Evolutionary conservation across 2,329 filamentous ascomycete genomes (phyloP).

Genomic region (Magnaporthales sp.): DNA sequence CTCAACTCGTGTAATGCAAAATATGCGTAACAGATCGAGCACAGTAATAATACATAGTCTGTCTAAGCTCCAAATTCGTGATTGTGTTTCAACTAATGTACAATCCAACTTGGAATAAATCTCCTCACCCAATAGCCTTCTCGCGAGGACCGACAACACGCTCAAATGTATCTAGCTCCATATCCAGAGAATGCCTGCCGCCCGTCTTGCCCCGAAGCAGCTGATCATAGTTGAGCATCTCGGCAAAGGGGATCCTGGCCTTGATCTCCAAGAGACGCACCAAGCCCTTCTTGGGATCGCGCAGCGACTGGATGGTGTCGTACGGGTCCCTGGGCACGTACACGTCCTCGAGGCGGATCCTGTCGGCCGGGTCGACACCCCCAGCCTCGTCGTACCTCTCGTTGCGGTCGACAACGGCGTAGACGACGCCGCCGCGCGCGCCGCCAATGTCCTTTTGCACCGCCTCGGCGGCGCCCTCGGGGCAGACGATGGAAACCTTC

Average conservation of each 20-base stretch:
- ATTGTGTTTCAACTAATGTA: background rate
- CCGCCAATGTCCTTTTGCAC: constrained; percentile 77
- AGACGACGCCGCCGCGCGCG: constrained; percentile 64
- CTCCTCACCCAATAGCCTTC: constrained; percentile 23
- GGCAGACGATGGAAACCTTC: constrained; percentile 77
- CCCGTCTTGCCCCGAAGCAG: constrained; percentile 82
- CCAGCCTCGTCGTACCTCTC: constrained; percentile 22
- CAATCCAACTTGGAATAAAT: background rate
- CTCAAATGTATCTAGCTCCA: constrained; percentile 51
- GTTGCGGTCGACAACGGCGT: constrained; percentile 55
- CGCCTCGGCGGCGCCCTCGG: constrained; percentile 69
- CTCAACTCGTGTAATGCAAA: background rate
- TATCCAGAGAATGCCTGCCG: constrained; percentile 58
- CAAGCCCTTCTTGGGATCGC: constrained; percentile 36
- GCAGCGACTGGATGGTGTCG: constrained; percentile 48
- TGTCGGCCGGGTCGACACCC: background rate
- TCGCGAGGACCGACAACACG: constrained; percentile 45
- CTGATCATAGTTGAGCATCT: constrained; percentile 93
- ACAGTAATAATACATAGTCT: background rate
- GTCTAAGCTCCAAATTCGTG: too few species aligned
- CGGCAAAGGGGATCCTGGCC: constrained; percentile 84
- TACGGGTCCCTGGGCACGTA: constrained; percentile 87
- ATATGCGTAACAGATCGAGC: background rate
- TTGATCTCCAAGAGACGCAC: constrained; percentile 56
- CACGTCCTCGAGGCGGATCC: constrained; percentile 64